These are phyloP conservation scores for Trichoderma sp. DNA, from an alignment of 2,329 filamentous ascomycete species.

Conservation along the genomic window DNA sequence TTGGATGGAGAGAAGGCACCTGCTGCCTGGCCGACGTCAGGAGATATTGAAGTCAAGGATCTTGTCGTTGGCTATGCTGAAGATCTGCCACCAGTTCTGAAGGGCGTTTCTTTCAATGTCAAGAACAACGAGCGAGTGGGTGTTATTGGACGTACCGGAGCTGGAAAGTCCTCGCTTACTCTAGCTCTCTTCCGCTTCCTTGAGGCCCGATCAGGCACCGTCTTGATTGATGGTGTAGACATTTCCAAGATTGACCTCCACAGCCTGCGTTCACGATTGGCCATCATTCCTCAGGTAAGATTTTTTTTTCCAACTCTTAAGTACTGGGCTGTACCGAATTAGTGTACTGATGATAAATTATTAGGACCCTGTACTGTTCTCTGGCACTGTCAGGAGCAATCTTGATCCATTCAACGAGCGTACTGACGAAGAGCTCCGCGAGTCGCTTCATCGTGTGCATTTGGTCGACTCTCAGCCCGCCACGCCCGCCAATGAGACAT, in stretches of 20 bases:
- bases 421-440: conserved; percentile 66
- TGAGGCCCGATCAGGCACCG: conserved; percentile 65
- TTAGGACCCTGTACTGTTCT: conserved; percentile 78
- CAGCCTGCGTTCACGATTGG: conserved; percentile 70
- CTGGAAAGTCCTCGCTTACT: conserved; percentile 75
- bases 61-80: conserved; percentile 72
- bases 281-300: conserved; percentile 70
- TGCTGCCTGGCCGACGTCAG: conserved; percentile 74
- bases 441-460: conserved; percentile 70
- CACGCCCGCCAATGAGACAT: conserved; percentile 44
- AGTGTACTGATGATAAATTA: conserved; percentile 25
- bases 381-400: conserved; percentile 74
- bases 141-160: conserved; percentile 77
- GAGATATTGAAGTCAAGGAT: conserved; percentile 70
- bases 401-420: conserved; percentile 76
- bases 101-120: conserved; percentile 67
- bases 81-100: conserved; percentile 70
- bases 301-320: background rate
- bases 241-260: conserved; percentile 71
- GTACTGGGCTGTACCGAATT: background rate
- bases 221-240: conserved; percentile 72
- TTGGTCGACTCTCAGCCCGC: conserved; percentile 52
- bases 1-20: conserved; percentile 63
- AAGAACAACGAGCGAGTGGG: conserved; percentile 69
- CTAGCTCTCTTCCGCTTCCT: conserved; percentile 78